Percentiles rank a stretch among this genome's conserved stretches.
Evolutionary conservation across 768 basidiomycete genomes (phyloP).

Genomic region (Tulasnella sp.): DNA sequence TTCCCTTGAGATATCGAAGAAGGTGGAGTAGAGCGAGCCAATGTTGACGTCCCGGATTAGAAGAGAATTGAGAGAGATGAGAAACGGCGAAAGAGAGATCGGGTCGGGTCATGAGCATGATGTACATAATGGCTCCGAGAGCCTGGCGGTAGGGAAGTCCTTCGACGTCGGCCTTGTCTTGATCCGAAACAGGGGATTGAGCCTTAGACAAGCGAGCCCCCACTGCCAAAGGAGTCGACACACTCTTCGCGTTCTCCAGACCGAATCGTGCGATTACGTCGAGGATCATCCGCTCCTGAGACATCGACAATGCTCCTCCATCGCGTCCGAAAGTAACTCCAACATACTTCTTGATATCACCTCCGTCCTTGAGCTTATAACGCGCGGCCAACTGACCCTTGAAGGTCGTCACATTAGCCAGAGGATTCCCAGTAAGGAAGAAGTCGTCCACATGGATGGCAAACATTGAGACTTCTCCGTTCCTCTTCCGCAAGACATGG

Average conservation of each 20-base stretch:
- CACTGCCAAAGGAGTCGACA: constrained; percentile 7
- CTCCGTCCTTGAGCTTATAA: neutral
- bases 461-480: neutral
- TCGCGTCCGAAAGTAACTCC: neutral
- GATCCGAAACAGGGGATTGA: neutral
- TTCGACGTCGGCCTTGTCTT: constrained; percentile 3
- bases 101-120: constrained; percentile 44
- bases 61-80: constrained; percentile 40
- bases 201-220: neutral
- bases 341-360: neutral
- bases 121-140: constrained; percentile 44
- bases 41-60: constrained; percentile 40
- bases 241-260: neutral
- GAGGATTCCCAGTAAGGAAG: neutral
- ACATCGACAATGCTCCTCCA: neutral
- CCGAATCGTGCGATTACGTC: neutral
- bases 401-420: neutral
- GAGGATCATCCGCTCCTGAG: neutral
- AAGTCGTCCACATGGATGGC: constrained; percentile 25
- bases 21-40: constrained; percentile 41
- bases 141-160: neutral
- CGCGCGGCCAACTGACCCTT: neutral
- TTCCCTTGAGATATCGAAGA: constrained; percentile 43
- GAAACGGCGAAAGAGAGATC: constrained; percentile 44
- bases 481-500: neutral